Evolutionary conservation across 2,329 filamentous ascomycete species (phyloP).

Genomic region (Penicillium sp.): DNA sequence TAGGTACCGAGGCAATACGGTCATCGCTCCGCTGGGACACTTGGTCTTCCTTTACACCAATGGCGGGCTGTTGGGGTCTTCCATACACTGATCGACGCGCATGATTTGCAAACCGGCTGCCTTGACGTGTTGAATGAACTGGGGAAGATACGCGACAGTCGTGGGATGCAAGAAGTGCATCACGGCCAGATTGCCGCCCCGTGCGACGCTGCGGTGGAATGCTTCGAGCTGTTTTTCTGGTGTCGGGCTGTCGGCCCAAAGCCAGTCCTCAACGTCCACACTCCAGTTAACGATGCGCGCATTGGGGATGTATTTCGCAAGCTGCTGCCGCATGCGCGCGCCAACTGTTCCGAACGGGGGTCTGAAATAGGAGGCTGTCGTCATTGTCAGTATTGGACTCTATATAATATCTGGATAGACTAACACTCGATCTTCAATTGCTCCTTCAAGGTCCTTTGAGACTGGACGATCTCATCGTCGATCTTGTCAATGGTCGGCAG

Average conservation of each 20-base stretch:
- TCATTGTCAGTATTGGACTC: constrained; percentile 30
- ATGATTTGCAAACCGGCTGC: constrained; percentile 59
- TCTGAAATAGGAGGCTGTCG: constrained; percentile 55
- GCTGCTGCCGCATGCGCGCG: constrained; percentile 59
- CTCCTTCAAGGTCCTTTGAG: constrained; percentile 29
- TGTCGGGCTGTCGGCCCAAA: constrained; percentile 58
- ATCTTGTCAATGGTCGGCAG: constrained; percentile 30
- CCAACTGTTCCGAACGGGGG: constrained; percentile 65
- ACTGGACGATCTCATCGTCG: constrained; percentile 35
- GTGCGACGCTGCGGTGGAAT: constrained; percentile 58
- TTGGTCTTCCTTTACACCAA: constrained; percentile 6
- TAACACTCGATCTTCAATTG: constrained; percentile 33
- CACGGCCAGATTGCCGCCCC: constrained; percentile 61
- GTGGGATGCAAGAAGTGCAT: constrained; percentile 64
- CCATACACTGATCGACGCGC: constrained; percentile 62
- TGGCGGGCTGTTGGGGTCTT: constrained; percentile 46
- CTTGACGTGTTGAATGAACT: constrained; percentile 63
- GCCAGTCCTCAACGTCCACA: constrained; percentile 66
- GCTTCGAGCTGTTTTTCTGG: constrained; percentile 63
- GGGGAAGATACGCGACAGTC: constrained; percentile 58
- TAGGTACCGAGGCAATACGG: neutral
- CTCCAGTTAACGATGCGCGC: constrained; percentile 63
- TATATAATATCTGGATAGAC: constrained; percentile 33
- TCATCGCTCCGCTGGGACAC: neutral
- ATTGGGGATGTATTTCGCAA: constrained; percentile 49